Evolutionary conservation across 164 flowering plant genomes (phyloP).

Genomic region (Akebia trifoliata): DNA sequence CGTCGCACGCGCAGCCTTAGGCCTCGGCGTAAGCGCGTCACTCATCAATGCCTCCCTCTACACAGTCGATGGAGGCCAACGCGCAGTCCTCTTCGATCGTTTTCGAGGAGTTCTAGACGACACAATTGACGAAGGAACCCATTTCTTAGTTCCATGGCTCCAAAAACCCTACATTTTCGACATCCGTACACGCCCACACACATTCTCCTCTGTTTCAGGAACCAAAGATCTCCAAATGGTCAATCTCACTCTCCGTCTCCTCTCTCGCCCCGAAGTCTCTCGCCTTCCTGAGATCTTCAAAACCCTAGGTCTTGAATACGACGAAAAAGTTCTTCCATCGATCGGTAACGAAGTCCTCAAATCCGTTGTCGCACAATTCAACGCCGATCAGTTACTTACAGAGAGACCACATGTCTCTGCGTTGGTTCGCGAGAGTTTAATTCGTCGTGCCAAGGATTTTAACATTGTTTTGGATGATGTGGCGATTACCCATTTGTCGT

Average conservation of each 20-base stretch:
- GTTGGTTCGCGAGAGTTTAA: constrained; percentile 51
- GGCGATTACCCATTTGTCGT: constrained; percentile 75
- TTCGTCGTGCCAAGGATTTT: constrained; percentile 13
- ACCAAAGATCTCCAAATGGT: constrained; percentile 95
- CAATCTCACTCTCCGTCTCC: constrained; percentile 68
- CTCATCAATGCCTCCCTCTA: constrained; percentile 52
- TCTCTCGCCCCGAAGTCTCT: constrained; percentile 64
- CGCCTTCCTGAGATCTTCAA: constrained; percentile 59
- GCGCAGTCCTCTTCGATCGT: constrained; percentile 64
- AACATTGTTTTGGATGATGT: constrained; percentile 60
- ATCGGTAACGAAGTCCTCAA: constrained; percentile 87
- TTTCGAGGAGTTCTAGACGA: constrained; percentile 72
- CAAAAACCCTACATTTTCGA: constrained; percentile 82
- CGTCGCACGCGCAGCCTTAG: constrained; percentile 59
- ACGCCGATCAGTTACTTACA: constrained; percentile 87
- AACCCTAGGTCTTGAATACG: constrained; percentile 75
- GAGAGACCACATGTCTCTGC: constrained; percentile 86
- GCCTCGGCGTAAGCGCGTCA: constrained; percentile 52
- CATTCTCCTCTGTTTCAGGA: constrained; percentile 74
- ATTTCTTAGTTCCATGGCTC: constrained; percentile 72
- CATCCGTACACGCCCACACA: constrained; percentile 79
- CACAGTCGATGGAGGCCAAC: constrained; percentile 64
- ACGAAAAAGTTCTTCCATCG: constrained; percentile 84
- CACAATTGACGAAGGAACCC: constrained; percentile 77
- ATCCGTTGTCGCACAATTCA: constrained; percentile 85